phyloP scores from a whole-genome alignment of 2,329 filamentous ascomycete genomes.

The Lasiodiplodia gonubiensis region DNA sequence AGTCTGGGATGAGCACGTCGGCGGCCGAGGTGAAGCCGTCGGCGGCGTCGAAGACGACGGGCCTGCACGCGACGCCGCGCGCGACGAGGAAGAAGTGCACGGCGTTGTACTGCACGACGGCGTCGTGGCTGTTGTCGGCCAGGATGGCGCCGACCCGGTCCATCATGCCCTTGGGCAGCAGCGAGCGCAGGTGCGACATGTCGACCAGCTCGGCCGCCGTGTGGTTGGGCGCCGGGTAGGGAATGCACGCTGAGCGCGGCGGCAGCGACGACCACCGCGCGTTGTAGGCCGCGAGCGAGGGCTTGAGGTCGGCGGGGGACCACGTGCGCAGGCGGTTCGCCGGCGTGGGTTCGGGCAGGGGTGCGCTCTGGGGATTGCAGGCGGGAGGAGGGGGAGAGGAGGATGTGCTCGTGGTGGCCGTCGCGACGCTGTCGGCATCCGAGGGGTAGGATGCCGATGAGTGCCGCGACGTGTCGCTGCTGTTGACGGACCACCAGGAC shows the following conservation, averaged over 20 bases:
- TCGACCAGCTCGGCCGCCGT: conserved; percentile 7
- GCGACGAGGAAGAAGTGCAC: conserved; percentile 28
- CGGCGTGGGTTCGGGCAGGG: background rate
- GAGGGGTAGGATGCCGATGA: conserved; percentile 4
- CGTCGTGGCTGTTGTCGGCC: conserved; percentile 14
- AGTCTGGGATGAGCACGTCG: background rate
- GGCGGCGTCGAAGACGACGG: background rate
- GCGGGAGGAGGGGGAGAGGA: background rate
- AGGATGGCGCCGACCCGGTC: background rate
- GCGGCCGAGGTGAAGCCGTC: background rate
- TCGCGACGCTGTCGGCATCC: background rate
- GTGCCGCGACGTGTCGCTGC: background rate
- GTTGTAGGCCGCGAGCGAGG: conserved; percentile 17
- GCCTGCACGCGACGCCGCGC: conserved; percentile 24
- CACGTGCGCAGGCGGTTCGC: background rate
- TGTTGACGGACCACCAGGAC: background rate
- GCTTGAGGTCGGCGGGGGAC: background rate
- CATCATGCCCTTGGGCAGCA: background rate
- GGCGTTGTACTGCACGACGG: conserved; percentile 22
- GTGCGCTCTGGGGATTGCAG: background rate
- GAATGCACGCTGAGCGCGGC: conserved; percentile 1
- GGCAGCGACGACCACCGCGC: background rate
- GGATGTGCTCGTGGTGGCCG: background rate
- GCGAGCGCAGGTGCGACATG: background rate
- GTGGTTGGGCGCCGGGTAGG: conserved; percentile 15